phyloP scores from a whole-genome alignment of 768 basidiomycete genomes.

The Boletus rufocinnamomeus region DNA sequence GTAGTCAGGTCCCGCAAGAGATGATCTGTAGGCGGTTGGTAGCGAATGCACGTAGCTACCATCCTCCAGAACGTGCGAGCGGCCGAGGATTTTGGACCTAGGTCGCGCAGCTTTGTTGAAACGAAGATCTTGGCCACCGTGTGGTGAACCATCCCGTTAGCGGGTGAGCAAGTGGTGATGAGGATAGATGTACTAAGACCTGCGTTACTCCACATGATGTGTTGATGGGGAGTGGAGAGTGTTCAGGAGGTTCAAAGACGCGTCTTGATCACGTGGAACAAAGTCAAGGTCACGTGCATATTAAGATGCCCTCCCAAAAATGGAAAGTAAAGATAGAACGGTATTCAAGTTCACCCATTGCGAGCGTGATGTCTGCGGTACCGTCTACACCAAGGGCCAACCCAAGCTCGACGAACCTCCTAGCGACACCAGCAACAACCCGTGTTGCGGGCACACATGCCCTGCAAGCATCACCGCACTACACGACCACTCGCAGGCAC shows the following conservation, averaged over 20 bases:
- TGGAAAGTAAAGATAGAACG: not conserved
- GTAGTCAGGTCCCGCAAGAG: conserved; percentile 23
- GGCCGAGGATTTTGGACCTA: conserved; percentile 27
- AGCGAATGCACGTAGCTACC: conserved; percentile 28
- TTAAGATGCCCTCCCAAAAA: not conserved
- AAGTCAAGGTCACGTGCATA: conserved; percentile 19
- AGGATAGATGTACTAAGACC: conserved; percentile 31
- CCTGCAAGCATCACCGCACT: conserved; percentile 80
- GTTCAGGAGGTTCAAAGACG: conserved; percentile 8
- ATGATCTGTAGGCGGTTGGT: conserved; percentile 24
- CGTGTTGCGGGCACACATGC: conserved; percentile 49
- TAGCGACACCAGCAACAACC: conserved; percentile 59
- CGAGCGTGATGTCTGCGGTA: conserved; percentile 33
- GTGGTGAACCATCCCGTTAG: conserved; percentile 33
- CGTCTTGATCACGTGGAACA: conserved; percentile 25
- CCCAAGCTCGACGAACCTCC: conserved; percentile 18
- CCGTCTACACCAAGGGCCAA: conserved; percentile 37
- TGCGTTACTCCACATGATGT: conserved; percentile 30
- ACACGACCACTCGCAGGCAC: conserved; percentile 82
- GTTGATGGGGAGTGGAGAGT: not conserved
- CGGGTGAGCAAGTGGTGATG: conserved; percentile 24
- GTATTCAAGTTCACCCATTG: not conserved
- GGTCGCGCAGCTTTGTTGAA: conserved; percentile 28
- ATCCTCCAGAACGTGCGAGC: conserved; percentile 29
- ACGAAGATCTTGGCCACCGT: conserved; percentile 29